Conservation (phyloP, 73 alveolate species). For the Tetrahymena malaccensis region DNA sequence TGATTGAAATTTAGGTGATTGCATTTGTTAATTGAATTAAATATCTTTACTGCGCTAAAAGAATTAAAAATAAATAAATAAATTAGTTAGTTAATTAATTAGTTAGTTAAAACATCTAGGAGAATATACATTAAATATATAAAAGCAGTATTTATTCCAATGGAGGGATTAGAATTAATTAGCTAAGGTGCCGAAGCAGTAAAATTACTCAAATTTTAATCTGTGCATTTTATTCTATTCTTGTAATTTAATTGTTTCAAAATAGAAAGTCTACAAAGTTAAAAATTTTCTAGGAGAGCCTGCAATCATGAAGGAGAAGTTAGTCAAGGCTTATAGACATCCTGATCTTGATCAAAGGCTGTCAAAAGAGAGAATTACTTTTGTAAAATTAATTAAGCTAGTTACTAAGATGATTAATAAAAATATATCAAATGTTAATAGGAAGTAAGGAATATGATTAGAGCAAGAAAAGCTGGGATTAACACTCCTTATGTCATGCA, state of each 20-base stretch:
- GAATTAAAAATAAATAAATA: background rate
- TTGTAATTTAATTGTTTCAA: background rate
- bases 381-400: background rate
- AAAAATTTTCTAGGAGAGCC: background rate
- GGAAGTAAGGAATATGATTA: background rate
- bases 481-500: background rate
- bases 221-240: too few relatives aligned
- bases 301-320: background rate
- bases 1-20: too few relatives aligned
- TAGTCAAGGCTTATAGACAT: background rate
- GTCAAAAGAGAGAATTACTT: background rate
- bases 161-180: background rate
- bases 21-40: too few relatives aligned
- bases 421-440: background rate
- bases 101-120: background rate
- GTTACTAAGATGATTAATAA: background rate
- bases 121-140: background rate
- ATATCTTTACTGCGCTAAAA: background rate
- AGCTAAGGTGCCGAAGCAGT: background rate
- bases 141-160: background rate
- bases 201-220: background rate
- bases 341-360: background rate
- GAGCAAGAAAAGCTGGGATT: background rate
- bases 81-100: too few relatives aligned
- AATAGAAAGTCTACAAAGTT: background rate